Base-by-base conservation (phyloP, 305 asterid species). In the Fraxinus floribunda region DNA sequence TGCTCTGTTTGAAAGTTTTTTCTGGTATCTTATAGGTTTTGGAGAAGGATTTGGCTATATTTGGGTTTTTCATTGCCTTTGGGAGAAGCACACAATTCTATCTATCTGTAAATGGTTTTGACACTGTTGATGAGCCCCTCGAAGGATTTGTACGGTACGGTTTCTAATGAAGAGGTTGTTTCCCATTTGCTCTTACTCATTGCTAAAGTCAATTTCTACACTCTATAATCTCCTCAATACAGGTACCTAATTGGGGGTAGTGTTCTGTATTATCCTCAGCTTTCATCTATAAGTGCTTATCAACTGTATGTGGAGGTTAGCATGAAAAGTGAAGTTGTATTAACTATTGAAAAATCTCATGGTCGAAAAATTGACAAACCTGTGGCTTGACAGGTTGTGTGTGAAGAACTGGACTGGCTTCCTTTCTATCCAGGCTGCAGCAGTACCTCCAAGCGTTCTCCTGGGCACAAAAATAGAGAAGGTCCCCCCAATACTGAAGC, bases 231-330 rank as follows among this genome's bases (percentile, higher is more conserved):
- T 85, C 78, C 79, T 77, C 77, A 13, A 73, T 85, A 82, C 95
- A 97, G 99, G 93, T 95, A 89, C 85, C 90, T 97, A 35, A 94
- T 95, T 83, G 98, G 99, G 44, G 99, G 99, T 60, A 90, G 97
- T 75, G 97, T 97, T 84, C 88, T 97, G 79, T 97, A 91, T 87
- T 94, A 97, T 92, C 98, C 99, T 68, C 99, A 93, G 87, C 91
- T 97, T 84, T 91, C 99, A 82, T 95, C 97, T 76, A 97, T 97
- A 82, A 97, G 99, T 88, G 93, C 98, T 82, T 97, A 97, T 89
- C 99, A 97, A 93, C 97, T 97, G 88, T 94, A 92, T 92, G 98
- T 97, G 88, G 99, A 97, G 99, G 98, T 97, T 89, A 93, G 98
- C 89, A 83, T 85, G 84, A 76, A 83, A 77, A 84, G 84, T 75